Conservation (phyloP, 2,329 filamentous ascomycete genomes). For the Cladosporium sp. region DNA sequence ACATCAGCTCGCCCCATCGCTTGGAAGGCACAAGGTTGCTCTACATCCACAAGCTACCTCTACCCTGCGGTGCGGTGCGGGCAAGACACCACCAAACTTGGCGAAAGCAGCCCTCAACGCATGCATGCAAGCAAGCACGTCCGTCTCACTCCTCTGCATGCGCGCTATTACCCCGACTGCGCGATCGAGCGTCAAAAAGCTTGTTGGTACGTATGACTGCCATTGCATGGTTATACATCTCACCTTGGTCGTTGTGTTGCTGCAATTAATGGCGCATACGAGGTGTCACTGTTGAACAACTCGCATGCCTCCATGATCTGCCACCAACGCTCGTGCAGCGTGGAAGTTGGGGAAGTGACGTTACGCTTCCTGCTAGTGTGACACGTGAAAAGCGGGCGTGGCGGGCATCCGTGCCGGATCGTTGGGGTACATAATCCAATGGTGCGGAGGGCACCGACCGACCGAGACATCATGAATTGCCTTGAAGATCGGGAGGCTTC, state of each 20-base stretch:
- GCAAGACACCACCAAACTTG: not conserved
- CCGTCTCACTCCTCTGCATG: not conserved
- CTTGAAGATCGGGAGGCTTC: not conserved
- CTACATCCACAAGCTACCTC: not conserved
- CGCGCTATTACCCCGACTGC: not conserved
- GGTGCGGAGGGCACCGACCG: not conserved
- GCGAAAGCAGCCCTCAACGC: not conserved
- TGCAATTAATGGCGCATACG: not conserved
- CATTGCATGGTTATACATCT: not conserved
- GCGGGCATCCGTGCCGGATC: not conserved
- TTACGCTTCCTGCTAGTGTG: not conserved
- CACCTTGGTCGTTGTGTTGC: not conserved
- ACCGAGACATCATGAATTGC: not conserved
- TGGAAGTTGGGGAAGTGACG: conserved; percentile 10
- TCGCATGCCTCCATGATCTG: not conserved
- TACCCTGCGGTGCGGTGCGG: no score
- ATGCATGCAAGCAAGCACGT: not conserved
- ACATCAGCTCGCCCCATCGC: not conserved
- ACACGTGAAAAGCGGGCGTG: not conserved
- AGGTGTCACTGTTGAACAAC: not conserved
- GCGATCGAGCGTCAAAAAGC: not conserved
- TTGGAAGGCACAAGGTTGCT: not conserved
- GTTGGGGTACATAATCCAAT: not conserved
- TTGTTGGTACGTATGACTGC: not conserved
- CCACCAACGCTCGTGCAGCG: not conserved